Evolutionary conservation across 371 early-diverging fungal species (phyloP).

Genomic region (Choanephora cucurbitarum): DNA sequence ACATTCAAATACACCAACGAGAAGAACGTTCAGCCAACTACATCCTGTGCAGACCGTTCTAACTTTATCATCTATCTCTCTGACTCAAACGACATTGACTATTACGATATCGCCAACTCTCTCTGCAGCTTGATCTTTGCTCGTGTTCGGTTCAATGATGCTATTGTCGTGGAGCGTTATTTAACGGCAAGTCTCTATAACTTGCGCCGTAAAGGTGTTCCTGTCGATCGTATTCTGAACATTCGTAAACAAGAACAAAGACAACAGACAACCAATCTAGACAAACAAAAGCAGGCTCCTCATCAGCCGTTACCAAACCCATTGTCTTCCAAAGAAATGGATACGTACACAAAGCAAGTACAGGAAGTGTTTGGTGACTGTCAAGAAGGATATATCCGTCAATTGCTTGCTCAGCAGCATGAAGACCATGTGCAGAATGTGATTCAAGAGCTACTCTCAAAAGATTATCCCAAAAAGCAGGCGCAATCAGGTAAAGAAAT

Average conservation of each 20-base stretch:
- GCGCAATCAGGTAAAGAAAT: conserved; percentile 7
- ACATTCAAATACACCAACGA: conserved; percentile 62
- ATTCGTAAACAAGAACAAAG: conserved; percentile 45
- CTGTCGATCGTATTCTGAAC: conserved; percentile 86
- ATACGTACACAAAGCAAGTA: conserved; percentile 47
- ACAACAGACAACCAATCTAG: neutral
- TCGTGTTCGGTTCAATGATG: conserved; percentile 66
- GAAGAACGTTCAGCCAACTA: conserved; percentile 62
- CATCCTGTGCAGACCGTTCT: conserved; percentile 63
- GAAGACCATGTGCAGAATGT: conserved; percentile 63
- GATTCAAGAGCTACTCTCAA: conserved; percentile 59
- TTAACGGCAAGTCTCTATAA: conserved; percentile 64
- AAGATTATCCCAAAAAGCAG: conserved; percentile 55
- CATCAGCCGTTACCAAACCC: conserved; percentile 17
- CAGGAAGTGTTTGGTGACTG: conserved; percentile 72
- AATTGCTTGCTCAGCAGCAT: conserved; percentile 54
- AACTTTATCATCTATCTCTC: conserved; percentile 67
- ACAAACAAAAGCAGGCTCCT: conserved; percentile 6
- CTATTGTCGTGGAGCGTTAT: conserved; percentile 65
- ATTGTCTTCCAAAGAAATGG: conserved; percentile 28
- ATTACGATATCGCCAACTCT: conserved; percentile 78
- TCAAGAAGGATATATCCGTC: conserved; percentile 62
- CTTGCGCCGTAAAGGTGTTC: conserved; percentile 77
- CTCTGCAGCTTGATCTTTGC: conserved; percentile 63
- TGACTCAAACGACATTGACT: conserved; percentile 64